Evolutionary conservation across 805 yeast species (phyloP).

Genomic region (Candida endomychidarum): DNA sequence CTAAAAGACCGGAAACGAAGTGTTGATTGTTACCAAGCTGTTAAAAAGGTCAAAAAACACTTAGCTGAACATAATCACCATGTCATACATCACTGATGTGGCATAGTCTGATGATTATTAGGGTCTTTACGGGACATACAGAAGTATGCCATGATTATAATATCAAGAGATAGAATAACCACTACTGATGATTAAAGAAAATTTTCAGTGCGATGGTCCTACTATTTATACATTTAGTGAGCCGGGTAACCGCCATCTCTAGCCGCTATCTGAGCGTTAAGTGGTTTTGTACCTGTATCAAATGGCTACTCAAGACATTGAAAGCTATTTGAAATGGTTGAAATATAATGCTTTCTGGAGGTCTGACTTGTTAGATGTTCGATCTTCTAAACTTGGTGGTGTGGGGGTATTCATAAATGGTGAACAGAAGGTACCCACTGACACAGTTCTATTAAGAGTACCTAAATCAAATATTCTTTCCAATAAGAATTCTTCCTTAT

Average conservation of each 20-base stretch:
- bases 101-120: conserved; percentile 36
- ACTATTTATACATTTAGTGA: conserved; percentile 3
- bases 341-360: conserved; percentile 56
- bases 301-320: conserved; percentile 4
- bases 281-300: not conserved
- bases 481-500: conserved; percentile 57
- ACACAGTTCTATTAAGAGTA: conserved; percentile 47
- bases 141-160: conserved; percentile 47
- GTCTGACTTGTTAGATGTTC: conserved; percentile 20
- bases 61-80: conserved; percentile 55
- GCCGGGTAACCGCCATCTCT: conserved; percentile 13
- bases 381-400: conserved; percentile 49
- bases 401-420: conserved; percentile 65
- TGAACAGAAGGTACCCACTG: too few species aligned
- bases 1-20: conserved; percentile 81
- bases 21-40: conserved; percentile 69
- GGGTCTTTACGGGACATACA: conserved; percentile 43
- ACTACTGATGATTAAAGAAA: conserved; percentile 63
- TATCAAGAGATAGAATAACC: conserved; percentile 74
- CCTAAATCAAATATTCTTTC: conserved; percentile 63
- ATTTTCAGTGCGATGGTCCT: conserved; percentile 24
- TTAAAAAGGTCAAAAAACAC: conserved; percentile 69
- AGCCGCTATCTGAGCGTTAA: too few species aligned
- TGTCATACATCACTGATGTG: conserved; percentile 44
- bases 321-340: conserved; percentile 49